phyloP scores from a whole-genome alignment of 257 asterid species.

The Solanum clarkiae region DNA sequence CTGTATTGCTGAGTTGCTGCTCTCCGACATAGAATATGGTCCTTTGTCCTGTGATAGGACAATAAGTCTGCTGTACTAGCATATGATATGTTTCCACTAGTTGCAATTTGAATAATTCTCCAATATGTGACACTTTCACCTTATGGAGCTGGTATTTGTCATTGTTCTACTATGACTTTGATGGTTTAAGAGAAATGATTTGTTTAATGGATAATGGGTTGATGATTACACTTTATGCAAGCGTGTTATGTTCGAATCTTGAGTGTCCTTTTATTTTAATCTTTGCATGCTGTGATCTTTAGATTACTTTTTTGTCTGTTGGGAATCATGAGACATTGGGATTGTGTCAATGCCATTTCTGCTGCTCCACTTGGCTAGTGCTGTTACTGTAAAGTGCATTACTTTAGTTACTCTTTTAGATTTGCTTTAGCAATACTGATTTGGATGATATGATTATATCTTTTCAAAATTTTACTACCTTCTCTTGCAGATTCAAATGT shows the following conservation, averaged over 20 bases:
- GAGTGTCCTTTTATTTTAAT: background rate
- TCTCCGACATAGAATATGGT: background rate
- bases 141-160: background rate
- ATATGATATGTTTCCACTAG: background rate
- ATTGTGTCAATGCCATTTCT: background rate
- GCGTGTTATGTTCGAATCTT: background rate
- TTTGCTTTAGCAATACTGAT: background rate
- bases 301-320: background rate
- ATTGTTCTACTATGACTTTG: background rate
- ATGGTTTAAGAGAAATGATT: background rate
- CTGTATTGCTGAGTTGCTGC: background rate
- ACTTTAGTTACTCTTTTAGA: background rate
- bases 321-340: constrained; percentile 1
- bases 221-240: background rate
- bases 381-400: background rate
- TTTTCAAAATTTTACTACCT: background rate
- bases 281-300: background rate
- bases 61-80: background rate
- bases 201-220: background rate
- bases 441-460: background rate
- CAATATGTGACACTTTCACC: background rate
- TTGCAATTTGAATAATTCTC: background rate
- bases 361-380: background rate
- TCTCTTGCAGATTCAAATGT: background rate
- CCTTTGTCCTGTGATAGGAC: background rate